Evolutionary conservation across 768 basidiomycete genomes (phyloP), one percentile per base, ranked within the genome.

Genomic region (Phanerochaete sordida): DNA sequence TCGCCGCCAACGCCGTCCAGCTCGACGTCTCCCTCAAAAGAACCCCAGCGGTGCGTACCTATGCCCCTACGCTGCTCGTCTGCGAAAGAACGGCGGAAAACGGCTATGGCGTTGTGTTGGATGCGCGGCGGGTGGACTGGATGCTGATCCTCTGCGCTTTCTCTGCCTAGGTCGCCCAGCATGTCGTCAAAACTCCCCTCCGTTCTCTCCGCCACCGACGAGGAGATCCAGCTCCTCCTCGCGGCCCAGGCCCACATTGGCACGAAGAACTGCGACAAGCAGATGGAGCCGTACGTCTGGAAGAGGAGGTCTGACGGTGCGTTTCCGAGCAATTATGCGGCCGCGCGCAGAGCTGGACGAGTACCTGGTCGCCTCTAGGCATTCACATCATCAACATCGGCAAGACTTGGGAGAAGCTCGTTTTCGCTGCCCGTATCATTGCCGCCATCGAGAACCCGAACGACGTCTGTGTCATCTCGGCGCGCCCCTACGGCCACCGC

Each of bases 401-500:
- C 72, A 99, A 98, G 85, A 99, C 96, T 65, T 98, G 95, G 95
- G 96, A 98, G 79, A 99, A 99, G 78, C 85, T 99, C 66, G 95
- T 98, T 65, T 84, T 99, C 69, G 97, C 97, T 61, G 97, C 97
- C 64, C 93, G 97, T 74, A 85, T 98, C 70, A 95, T 98, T 69
- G 95, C 95, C 68, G 90, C 95, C 57, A 88, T 98, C 71, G 95
- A 98, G 77, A 98, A 98, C 85, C 96, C 96, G 65, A 90, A 91
- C 76, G 96, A 99, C 76, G 86, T 99, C 71, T 93, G 91, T 77
- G 97, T 96, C 72, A 98, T 98, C 78, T 95, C 95, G 63, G 95
- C 97, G 56, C 93, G 97, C 67, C 93, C 95, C 51, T 99, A 98
- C 79, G 97, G 97, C 64, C 97, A 99, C 82, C 94, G 97, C 74